Evolutionary conservation across 1,139 yeast species (phyloP).

Genomic region (Candida tropicalis): DNA sequence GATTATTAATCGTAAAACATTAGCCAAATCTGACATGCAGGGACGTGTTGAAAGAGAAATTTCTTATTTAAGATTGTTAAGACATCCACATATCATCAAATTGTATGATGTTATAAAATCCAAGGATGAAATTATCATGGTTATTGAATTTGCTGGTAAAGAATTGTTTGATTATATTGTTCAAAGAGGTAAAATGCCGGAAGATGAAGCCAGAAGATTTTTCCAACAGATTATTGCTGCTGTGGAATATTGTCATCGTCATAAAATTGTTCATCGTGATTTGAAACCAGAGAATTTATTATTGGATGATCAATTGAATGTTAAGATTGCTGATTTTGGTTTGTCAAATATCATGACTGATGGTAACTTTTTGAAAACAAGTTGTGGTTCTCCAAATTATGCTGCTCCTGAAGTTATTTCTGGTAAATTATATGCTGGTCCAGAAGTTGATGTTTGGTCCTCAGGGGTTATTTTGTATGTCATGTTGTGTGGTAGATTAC

Average conservation of each 20-base stretch:
- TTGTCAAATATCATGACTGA: slow-evolving; percentile 96
- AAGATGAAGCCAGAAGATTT: slow-evolving; percentile 89
- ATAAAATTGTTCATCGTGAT: slow-evolving; percentile 96
- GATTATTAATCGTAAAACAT: slow-evolving; percentile 89
- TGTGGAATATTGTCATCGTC: slow-evolving; percentile 96
- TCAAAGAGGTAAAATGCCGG: slow-evolving; percentile 93
- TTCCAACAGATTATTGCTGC: slow-evolving; percentile 98
- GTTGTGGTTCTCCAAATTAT: slow-evolving; percentile 97
- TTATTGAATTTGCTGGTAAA: slow-evolving; percentile 94
- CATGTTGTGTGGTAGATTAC: slow-evolving; percentile 95
- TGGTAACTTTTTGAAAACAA: slow-evolving; percentile 92
- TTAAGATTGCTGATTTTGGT: slow-evolving; percentile 97
- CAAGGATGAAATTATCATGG: slow-evolving; percentile 96
- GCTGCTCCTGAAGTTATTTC: slow-evolving; percentile 99
- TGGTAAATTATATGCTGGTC: slow-evolving; percentile 96
- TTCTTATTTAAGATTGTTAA: slow-evolving; percentile 79
- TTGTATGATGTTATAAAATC: slow-evolving; percentile 95
- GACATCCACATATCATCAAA: slow-evolving; percentile 97
- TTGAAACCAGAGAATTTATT: slow-evolving; percentile 92
- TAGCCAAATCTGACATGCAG: slow-evolving; percentile 97
- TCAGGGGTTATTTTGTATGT: slow-evolving; percentile 96
- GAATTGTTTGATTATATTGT: slow-evolving; percentile 96
- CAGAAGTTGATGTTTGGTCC: slow-evolving; percentile 99
- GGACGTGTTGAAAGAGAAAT: slow-evolving; percentile 96
- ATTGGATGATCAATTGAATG: slow-evolving; percentile 87